Conservation (phyloP, 805 yeast species). For the Cyberlindnera galapagoensis region DNA sequence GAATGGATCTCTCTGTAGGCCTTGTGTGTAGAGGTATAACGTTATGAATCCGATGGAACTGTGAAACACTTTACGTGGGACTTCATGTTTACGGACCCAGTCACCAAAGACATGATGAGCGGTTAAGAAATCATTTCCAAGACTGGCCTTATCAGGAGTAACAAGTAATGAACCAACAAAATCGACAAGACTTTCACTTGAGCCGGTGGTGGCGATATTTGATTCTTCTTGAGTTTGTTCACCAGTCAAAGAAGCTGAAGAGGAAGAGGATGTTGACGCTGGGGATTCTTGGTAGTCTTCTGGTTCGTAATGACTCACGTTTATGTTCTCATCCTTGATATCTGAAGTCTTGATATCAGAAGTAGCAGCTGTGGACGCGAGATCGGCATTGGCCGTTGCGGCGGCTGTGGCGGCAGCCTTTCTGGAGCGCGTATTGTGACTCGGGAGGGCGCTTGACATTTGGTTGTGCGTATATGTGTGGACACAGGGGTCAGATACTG, state of each 20-base stretch:
- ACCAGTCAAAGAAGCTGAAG: constrained; percentile 6
- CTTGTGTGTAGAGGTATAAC: constrained; percentile 60
- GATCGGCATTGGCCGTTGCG: background rate
- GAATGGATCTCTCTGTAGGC: constrained; percentile 50
- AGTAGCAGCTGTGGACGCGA: background rate
- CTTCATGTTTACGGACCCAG: constrained; percentile 72
- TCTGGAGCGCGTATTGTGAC: constrained; percentile 6
- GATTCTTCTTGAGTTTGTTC: constrained; percentile 7
- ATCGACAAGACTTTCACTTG: constrained; percentile 4
- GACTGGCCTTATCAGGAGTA: constrained; percentile 10
- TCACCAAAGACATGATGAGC: constrained; percentile 40
- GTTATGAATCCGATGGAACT: constrained; percentile 85
- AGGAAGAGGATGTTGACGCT: constrained; percentile 8
- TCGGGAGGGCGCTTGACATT: constrained; percentile 1
- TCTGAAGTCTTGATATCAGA: background rate
- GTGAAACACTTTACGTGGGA: constrained; percentile 84
- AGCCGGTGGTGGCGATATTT: constrained; percentile 7
- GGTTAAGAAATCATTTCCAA: constrained; percentile 24
- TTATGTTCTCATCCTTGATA: constrained; percentile 6
- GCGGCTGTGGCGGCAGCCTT: background rate
- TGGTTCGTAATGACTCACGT: constrained; percentile 5
- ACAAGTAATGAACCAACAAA: constrained; percentile 8
- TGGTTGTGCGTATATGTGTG: too few species aligned
- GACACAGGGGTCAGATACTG: too few species aligned
- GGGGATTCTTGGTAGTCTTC: too few species aligned